These are phyloP conservation scores for Acacia crassicarpa DNA, from an alignment of 306 rosid genomes.

Conservation along the genomic window DNA sequence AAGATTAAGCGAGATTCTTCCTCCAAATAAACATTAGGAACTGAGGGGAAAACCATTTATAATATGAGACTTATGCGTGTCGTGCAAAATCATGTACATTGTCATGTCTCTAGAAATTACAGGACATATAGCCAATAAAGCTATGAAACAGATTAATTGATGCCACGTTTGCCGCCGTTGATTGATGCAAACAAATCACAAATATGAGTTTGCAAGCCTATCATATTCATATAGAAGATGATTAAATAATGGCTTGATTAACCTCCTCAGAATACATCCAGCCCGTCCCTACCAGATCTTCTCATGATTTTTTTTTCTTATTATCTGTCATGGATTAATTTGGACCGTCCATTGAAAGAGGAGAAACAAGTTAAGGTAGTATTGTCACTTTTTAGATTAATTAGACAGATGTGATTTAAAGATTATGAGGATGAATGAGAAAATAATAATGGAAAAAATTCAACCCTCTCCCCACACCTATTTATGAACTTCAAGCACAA, in stretches of 20 bases:
- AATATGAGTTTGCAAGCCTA: neutral
- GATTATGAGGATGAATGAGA: no score
- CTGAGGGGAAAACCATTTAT: neutral
- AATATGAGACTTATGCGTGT: neutral
- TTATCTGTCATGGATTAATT: no score
- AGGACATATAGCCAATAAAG: neutral
- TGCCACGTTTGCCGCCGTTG: neutral
- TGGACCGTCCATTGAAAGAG: no score
- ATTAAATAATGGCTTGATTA: neutral
- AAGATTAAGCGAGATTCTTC: no score
- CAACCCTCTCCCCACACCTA: neutral
- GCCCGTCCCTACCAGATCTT: neutral
- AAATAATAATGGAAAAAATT: no score
- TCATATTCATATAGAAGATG: no score
- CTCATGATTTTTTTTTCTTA: no score
- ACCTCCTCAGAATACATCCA: neutral
- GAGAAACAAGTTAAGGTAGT: no score
- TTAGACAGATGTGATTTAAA: no score
- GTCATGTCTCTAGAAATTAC: neutral
- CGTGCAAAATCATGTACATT: neutral
- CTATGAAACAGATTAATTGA: neutral
- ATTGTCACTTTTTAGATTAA: no score
- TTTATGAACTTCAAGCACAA: no score
- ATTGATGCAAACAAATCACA: neutral
- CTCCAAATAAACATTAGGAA: no score